These are phyloP conservation scores for Cucurbita pepo DNA, from an alignment of 306 rosid species.

Conservation along the genomic window DNA sequence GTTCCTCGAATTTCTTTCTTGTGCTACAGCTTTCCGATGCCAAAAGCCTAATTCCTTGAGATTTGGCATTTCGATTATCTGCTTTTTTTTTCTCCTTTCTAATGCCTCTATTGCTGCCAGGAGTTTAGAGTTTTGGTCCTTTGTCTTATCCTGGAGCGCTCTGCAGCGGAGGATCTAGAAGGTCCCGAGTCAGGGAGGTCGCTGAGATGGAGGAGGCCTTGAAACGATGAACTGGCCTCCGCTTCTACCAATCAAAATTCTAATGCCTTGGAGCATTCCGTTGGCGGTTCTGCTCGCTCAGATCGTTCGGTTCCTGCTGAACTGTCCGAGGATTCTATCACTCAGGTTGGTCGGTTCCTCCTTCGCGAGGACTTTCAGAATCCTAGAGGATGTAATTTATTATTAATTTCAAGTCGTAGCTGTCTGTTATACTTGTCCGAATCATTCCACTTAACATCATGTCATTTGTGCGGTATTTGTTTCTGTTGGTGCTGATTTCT, in stretches of 20 bases:
- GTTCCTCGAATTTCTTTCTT: background rate
- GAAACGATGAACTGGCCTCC: slow-evolving; percentile 17
- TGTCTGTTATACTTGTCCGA: background rate
- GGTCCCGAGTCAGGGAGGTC: slow-evolving; percentile 86
- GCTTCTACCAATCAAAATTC: slow-evolving; percentile 3
- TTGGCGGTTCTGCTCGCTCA: background rate
- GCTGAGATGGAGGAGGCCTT: slow-evolving; percentile 65
- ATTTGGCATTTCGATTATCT: background rate
- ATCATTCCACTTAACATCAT: background rate
- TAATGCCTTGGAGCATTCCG: background rate
- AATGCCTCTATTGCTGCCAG: background rate
- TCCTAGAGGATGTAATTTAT: slow-evolving; percentile 34
- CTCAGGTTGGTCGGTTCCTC: slow-evolving; percentile 77
- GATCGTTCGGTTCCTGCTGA: slow-evolving; percentile 11
- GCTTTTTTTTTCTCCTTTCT: background rate
- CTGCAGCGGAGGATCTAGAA: slow-evolving; percentile 62
- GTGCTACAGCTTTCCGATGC: background rate
- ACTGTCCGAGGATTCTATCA: slow-evolving; percentile 27
- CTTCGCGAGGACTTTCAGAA: slow-evolving; percentile 76
- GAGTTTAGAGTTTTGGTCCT: background rate
- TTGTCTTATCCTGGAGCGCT: slow-evolving; percentile 51
- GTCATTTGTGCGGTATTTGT: background rate
- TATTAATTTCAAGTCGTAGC: too few species aligned
- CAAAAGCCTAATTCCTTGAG: background rate
- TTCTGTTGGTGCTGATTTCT: background rate